phyloP scores from a whole-genome alignment of 257 asterid species.

The Nicotiana noctiflora region DNA sequence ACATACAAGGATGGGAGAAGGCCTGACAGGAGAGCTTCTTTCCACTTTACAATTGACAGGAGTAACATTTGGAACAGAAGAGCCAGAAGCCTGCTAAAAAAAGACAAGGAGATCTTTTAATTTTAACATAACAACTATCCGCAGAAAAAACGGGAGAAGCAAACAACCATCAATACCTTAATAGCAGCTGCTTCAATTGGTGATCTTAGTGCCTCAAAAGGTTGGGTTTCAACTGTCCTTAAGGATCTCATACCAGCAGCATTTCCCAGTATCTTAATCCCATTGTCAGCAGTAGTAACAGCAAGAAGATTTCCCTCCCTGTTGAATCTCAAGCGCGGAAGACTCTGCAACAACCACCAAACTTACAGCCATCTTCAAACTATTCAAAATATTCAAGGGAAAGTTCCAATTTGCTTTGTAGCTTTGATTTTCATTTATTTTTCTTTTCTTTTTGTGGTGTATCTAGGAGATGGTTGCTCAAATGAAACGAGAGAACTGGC shows the following conservation, averaged over 20 bases:
- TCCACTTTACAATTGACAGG: too few species aligned
- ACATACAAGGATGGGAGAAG: too few species aligned
- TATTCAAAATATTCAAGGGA: background rate
- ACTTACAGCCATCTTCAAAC: background rate
- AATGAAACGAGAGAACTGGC: background rate
- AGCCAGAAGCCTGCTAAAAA: too few species aligned
- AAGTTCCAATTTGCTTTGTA: background rate
- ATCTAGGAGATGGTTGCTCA: background rate
- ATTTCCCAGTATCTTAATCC: slow-evolving; percentile 84
- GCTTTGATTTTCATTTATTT: background rate
- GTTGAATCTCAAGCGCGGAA: slow-evolving; percentile 89
- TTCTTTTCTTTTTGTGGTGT: background rate
- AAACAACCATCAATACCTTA: slow-evolving; percentile 39
- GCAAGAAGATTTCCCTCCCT: slow-evolving; percentile 97
- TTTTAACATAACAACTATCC: too few species aligned
- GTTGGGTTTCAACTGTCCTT: slow-evolving; percentile 60
- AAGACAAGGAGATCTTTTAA: too few species aligned
- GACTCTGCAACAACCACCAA: slow-evolving; percentile 39
- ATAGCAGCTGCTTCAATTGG: slow-evolving; percentile 73
- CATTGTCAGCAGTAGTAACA: slow-evolving; percentile 82
- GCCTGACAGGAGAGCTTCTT: too few species aligned
- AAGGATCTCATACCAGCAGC: slow-evolving; percentile 76
- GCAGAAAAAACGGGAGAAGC: too few species aligned
- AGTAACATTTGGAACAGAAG: too few species aligned
- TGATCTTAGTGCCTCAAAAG: slow-evolving; percentile 75